phyloP scores from a whole-genome alignment of 176 grass and related monocot species.

The Poa annua region DNA sequence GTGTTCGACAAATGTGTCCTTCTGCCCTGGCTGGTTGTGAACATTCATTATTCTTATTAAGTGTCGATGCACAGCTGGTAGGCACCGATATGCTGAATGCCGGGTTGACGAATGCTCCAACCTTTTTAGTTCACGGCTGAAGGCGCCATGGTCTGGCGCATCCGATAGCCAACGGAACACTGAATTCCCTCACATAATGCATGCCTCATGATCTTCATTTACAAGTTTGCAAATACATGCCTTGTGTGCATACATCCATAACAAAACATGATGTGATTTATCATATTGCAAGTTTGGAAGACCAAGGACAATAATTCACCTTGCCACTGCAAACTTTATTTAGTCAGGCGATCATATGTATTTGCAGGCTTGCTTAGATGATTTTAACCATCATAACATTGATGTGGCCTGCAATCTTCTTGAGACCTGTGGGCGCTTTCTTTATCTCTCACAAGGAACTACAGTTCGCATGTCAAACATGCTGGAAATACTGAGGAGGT shows the following conservation, averaged over 20 bases:
- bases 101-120: not conserved
- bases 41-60: not conserved
- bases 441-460: conserved; percentile 86
- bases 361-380: conserved; percentile 85
- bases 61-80: conserved; percentile 1
- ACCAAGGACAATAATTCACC: not conserved
- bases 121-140: not conserved
- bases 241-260: conserved; percentile 1
- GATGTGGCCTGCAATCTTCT: conserved; percentile 98
- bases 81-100: not conserved
- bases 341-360: conserved; percentile 22
- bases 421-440: conserved; percentile 87
- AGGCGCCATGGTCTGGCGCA: not conserved
- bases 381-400: conserved; percentile 97
- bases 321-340: conserved; percentile 20
- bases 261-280: not conserved
- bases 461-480: conserved; percentile 86
- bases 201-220: not conserved
- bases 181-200: not conserved
- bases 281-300: conserved; percentile 5
- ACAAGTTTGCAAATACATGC: not conserved
- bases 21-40: not conserved
- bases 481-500: conserved; percentile 87
- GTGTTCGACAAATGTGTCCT: not conserved
- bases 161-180: no score